Evolutionary conservation across 2,329 filamentous ascomycete species (phyloP).

Genomic region (Xylaria sp.): DNA sequence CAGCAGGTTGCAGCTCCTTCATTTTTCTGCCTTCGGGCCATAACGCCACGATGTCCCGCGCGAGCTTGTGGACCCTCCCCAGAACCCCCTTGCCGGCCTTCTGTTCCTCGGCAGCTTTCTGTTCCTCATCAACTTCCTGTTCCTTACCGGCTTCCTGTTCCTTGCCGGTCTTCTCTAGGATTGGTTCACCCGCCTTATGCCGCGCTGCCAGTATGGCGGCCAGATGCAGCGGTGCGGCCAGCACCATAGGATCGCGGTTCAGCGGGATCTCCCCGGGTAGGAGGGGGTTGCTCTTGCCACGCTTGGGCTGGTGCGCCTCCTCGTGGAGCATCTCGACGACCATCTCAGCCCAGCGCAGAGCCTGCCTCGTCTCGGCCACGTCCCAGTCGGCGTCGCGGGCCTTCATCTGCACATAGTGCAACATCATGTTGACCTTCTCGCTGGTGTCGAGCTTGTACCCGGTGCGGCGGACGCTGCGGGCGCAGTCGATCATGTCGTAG

Average conservation of each 20-base stretch:
- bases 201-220: constrained; percentile 55
- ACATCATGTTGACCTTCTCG: constrained; percentile 55
- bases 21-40: constrained; percentile 57
- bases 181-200: constrained; percentile 45
- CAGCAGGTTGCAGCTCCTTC: constrained; percentile 52
- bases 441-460: constrained; percentile 56
- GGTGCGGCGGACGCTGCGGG: constrained; percentile 59
- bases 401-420: constrained; percentile 55
- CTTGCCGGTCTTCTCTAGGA: constrained; percentile 48
- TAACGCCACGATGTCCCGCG: constrained; percentile 51
- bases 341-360: constrained; percentile 58
- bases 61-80: constrained; percentile 54
- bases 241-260: constrained; percentile 56
- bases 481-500: constrained; percentile 61
- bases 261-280: constrained; percentile 47
- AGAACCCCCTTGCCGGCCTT: constrained; percentile 46
- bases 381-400: constrained; percentile 54
- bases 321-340: constrained; percentile 63
- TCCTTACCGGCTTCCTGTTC: constrained; percentile 46
- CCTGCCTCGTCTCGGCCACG: constrained; percentile 53
- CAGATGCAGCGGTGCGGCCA: constrained; percentile 57
- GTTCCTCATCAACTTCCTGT: constrained; percentile 45
- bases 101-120: constrained; percentile 47
- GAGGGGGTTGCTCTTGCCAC: constrained; percentile 29
- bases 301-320: constrained; percentile 51